phyloP scores from a whole-genome alignment of 345 rosid species.

The Gossypium ekmanianum region DNA sequence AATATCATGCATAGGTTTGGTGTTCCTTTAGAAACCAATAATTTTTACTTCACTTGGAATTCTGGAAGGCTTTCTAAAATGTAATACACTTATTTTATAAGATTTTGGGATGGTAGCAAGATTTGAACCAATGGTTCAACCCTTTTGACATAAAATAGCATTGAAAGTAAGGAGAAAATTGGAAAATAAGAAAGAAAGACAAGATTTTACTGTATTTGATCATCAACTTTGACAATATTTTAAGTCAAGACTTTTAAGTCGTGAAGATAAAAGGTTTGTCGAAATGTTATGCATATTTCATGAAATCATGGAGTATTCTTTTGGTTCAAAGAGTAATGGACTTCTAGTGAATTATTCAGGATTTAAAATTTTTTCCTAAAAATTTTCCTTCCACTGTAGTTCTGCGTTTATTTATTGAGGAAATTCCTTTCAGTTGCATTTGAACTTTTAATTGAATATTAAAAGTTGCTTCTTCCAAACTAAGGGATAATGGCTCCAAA shows the following conservation, averaged over 20 bases:
- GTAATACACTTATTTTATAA: neutral
- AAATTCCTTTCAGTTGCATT: too few relatives aligned
- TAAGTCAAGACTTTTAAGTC: neutral
- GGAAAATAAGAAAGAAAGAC: conserved; percentile 1
- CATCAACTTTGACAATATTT: neutral
- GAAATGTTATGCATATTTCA: conserved; percentile 1
- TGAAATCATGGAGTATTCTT: neutral
- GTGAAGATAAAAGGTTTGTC: neutral
- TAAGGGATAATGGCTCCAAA: too few relatives aligned
- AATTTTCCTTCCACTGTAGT: neutral
- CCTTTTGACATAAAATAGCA: neutral
- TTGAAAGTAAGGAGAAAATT: neutral
- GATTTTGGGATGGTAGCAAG: neutral
- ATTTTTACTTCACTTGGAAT: neutral
- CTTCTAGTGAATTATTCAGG: neutral
- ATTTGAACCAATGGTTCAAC: conserved; percentile 1
- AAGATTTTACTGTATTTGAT: neutral
- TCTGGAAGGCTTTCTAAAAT: neutral
- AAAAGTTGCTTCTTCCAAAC: too few relatives aligned
- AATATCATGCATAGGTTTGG: neutral
- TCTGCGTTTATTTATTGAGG: too few relatives aligned
- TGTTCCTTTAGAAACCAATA: neutral
- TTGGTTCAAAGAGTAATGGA: neutral
- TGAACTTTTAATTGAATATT: too few relatives aligned
- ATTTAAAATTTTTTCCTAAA: neutral